Evolutionary conservation across 2,329 filamentous ascomycete genomes (phyloP), one percentile per base, ranked within the genome.

Genomic region (Polychaeton citri): DNA sequence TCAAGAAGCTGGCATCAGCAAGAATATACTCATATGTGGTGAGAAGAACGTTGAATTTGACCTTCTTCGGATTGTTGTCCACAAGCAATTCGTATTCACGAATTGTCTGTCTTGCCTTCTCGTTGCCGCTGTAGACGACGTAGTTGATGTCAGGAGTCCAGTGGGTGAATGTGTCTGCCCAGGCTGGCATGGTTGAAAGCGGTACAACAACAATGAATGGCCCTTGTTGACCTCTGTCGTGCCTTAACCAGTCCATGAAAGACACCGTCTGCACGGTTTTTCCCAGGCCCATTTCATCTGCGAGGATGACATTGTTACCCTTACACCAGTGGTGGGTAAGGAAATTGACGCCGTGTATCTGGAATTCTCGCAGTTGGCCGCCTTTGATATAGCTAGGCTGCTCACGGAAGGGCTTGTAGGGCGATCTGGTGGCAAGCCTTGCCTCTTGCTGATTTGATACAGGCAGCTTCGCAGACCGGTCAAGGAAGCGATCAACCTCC

Each of bases 11-110:
- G 43, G 81, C 78, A 55, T 98, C 90, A 38, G 78, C 74, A 33
- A 95, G 70, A 38, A 95, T 90, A 56, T 93, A 96, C 60, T 98
- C 90, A 55, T 98, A 98, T 0, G 90, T 96, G 1, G 90, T 98
- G 40, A 98, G 75, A 21, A 98, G 70, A n/a, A 94, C 86, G 51
- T 98, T 90, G 68, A 98, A 98, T 57, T 93, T 95, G 42, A 83
- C 81, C 56, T 86, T 87, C 58, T 80, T 84, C 2, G 81, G 71
- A 50, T 94, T 94, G 21, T 81, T 81, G 53, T 92, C 83, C 5
- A 85, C 71, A 38, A 95, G 72, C 30, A 98, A 68, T 58, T 98
- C 90, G 50, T 94, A 79, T 32, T 96, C 84, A 24, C 81, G 78
- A 43, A 98, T 93, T 47, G 86, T 88, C 45, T 71, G 79, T 31